These are phyloP conservation scores for Funneliformis caledonium DNA, from an alignment of 371 early-diverging fungal genomes.

Conservation along the genomic window DNA sequence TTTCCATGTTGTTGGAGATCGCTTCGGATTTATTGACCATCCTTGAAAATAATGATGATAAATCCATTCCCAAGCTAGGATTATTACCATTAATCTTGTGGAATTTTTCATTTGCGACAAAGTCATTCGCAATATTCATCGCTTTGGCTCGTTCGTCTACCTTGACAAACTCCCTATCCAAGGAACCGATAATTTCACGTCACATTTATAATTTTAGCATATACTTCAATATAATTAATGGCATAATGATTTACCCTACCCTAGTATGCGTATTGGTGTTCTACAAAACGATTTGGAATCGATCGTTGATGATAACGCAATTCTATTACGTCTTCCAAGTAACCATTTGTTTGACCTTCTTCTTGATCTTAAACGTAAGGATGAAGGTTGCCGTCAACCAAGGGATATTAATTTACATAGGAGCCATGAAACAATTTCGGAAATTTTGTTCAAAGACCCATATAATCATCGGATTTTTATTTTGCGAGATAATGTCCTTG, in stretches of 20 bases:
- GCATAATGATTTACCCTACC: background rate
- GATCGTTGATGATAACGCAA: background rate
- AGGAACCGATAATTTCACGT: background rate
- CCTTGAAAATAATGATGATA: background rate
- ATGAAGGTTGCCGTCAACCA: background rate
- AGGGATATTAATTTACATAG: background rate
- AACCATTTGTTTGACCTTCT: background rate
- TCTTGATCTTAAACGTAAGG: background rate
- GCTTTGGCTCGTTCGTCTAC: background rate
- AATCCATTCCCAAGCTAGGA: background rate
- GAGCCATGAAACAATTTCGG: background rate
- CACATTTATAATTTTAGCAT: background rate
- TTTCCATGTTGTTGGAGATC: constrained; percentile 8
- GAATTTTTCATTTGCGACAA: background rate
- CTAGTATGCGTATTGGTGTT: background rate
- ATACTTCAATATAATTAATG: background rate
- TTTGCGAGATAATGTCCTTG: background rate
- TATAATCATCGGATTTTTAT: background rate
- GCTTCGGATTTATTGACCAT: background rate
- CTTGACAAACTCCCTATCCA: background rate
- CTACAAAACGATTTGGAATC: background rate
- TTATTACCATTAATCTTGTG: background rate
- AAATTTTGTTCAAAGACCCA: background rate
- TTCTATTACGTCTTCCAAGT: background rate
- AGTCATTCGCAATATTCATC: background rate